Evolutionary conservation across 2,329 filamentous ascomycete genomes (phyloP).

Genomic region (Hypoxylon sp.): DNA sequence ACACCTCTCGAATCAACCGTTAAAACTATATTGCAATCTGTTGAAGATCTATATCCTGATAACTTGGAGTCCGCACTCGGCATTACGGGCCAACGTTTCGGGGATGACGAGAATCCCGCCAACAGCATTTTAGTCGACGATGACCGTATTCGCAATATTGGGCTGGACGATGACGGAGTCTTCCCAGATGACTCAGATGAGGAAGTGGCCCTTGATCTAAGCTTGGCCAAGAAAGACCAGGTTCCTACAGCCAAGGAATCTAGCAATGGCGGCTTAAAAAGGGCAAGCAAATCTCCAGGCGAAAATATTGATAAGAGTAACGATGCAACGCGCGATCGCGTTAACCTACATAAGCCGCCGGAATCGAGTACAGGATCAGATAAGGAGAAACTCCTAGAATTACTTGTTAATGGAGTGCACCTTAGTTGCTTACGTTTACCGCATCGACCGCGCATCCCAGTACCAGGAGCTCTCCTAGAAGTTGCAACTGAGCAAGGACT

Average conservation of each 20-base stretch:
- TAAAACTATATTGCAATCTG: constrained; percentile 84
- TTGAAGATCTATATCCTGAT: constrained; percentile 86
- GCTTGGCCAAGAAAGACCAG: constrained; percentile 24
- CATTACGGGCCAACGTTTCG: constrained; percentile 52
- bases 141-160: constrained; percentile 63
- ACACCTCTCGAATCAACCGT: constrained; percentile 70
- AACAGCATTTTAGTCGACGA: constrained; percentile 76
- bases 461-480: constrained; percentile 58
- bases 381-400: constrained; percentile 29
- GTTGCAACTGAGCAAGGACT: constrained; percentile 60
- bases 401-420: constrained; percentile 58
- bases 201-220: constrained; percentile 53
- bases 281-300: constrained; percentile 10
- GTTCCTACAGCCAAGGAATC: constrained; percentile 14
- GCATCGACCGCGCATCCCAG: constrained; percentile 56
- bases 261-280: constrained; percentile 7
- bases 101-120: constrained; percentile 53
- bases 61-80: constrained; percentile 69
- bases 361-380: constrained; percentile 14
- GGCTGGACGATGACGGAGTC: constrained; percentile 64
- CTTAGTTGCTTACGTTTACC: constrained; percentile 61
- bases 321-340: not conserved
- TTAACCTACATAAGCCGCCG: not conserved
- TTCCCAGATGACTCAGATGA: constrained; percentile 69
- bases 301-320: not conserved